Conservation (phyloP, 129 eudicot genomes). For the Sambucus nigra region DNA sequence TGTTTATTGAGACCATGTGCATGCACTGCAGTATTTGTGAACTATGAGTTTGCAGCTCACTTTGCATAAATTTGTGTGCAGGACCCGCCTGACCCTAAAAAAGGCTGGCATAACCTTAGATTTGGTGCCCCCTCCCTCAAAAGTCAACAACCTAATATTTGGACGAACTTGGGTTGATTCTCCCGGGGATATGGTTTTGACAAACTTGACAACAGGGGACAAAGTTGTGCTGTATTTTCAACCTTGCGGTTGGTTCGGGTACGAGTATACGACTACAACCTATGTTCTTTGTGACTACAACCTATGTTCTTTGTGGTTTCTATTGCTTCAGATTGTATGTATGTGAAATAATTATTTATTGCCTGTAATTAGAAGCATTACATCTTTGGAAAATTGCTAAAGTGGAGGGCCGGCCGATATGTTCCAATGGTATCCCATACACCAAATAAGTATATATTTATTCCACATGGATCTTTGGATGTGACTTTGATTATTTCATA, state of each 20-base stretch:
- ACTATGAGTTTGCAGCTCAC: not conserved
- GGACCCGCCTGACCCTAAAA: conserved; percentile 73
- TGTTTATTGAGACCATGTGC: too few species aligned
- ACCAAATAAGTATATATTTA: too few species aligned
- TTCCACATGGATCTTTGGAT: too few species aligned
- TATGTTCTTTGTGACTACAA: not conserved
- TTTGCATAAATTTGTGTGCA: conserved; percentile 16
- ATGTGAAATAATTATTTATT: too few species aligned
- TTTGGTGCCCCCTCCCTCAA: conserved; percentile 92
- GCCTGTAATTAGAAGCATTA: too few species aligned
- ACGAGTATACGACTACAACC: not conserved
- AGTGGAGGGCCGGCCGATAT: too few species aligned
- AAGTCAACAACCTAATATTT: conserved; percentile 79
- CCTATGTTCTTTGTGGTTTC: conserved; percentile 4
- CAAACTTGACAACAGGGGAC: conserved; percentile 89
- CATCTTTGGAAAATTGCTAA: too few species aligned
- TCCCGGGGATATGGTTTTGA: conserved; percentile 92
- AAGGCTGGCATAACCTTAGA: conserved; percentile 66
- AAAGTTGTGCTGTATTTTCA: conserved; percentile 90
- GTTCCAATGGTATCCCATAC: too few species aligned
- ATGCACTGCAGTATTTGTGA: not conserved
- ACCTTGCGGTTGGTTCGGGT: conserved; percentile 99
- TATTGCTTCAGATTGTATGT: not conserved
- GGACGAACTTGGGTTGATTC: conserved; percentile 98
- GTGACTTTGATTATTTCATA: too few species aligned